A percentile compares a stretch with the other conserved stretches of the same genome.
phyloP scores from a whole-genome alignment of 345 rosid genomes.

The Excoecaria cochinchinensis region DNA sequence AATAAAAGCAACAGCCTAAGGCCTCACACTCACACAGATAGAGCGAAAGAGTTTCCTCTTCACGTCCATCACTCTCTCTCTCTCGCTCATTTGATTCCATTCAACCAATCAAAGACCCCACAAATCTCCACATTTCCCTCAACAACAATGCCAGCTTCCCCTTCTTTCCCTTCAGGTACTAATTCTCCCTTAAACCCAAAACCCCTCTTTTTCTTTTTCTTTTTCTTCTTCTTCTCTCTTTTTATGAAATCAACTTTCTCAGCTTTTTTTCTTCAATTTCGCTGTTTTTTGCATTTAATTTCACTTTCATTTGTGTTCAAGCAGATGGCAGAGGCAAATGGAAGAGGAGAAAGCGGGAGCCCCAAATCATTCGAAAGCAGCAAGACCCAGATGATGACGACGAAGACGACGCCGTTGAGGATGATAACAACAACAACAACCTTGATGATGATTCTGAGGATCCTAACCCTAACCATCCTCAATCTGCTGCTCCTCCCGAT shows the following conservation, averaged over 20 bases:
- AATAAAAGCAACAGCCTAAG: neutral
- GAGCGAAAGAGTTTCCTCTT: neutral
- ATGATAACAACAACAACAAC: conserved; percentile 24
- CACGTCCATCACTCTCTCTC: neutral
- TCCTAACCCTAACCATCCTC: conserved; percentile 33
- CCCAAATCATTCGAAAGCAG: conserved; percentile 42
- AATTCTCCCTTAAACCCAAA: conserved; percentile 8
- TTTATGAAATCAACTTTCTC: neutral
- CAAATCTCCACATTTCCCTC: conserved; percentile 35
- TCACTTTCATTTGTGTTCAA: neutral
- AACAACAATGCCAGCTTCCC: conserved; percentile 73
- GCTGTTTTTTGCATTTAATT: neutral
- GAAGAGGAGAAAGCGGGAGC: conserved; percentile 75
- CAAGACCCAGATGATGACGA: conserved; percentile 49
- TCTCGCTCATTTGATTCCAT: conserved; percentile 15
- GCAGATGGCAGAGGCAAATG: conserved; percentile 76
- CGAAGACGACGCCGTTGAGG: conserved; percentile 41
- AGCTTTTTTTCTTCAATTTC: neutral
- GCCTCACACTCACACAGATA: neutral
- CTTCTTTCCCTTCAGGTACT: conserved; percentile 62
- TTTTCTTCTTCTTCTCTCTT: neutral
- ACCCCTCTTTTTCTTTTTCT: conserved; percentile 10
- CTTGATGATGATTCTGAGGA: conserved; percentile 33
- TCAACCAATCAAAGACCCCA: conserved; percentile 32
- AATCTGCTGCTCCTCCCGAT: neutral